Evolutionary conservation across 176 grass and related monocot species (phyloP).

Genomic region (Dendrocalamus sinicus): DNA sequence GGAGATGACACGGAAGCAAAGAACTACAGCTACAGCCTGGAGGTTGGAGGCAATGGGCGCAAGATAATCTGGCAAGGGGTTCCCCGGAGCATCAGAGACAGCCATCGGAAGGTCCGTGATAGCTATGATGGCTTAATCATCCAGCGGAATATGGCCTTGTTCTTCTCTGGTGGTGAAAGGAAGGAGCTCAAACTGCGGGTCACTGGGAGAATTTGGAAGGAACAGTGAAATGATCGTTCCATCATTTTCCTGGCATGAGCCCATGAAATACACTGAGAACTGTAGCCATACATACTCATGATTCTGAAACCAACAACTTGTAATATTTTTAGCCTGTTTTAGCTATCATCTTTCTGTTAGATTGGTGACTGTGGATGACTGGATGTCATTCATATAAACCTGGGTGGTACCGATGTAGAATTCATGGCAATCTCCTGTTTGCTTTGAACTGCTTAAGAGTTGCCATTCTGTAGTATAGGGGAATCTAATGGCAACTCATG

Average conservation of each 20-base stretch:
- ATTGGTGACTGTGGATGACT: conserved; percentile 12
- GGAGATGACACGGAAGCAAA: conserved; percentile 82
- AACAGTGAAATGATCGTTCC: conserved; percentile 50
- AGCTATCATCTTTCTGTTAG: conserved; percentile 20
- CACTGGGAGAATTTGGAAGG: conserved; percentile 92
- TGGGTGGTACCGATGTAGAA: conserved; percentile 28
- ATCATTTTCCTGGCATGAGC: not conserved
- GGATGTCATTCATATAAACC: conserved; percentile 16
- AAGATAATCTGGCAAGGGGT: conserved; percentile 96
- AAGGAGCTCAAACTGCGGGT: conserved; percentile 92
- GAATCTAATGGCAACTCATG: conserved; percentile 36
- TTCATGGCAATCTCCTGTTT: conserved; percentile 34
- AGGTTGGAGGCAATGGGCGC: conserved; percentile 83
- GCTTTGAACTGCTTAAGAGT: conserved; percentile 18
- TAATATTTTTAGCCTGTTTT: conserved; percentile 19
- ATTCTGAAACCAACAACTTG: not conserved
- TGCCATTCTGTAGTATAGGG: conserved; percentile 39
- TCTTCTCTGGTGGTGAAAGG: conserved; percentile 83
- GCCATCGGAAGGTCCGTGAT: conserved; percentile 82
- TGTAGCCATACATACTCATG: not conserved
- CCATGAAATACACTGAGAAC: conserved; percentile 24
- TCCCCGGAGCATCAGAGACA: conserved; percentile 80
- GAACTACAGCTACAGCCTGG: conserved; percentile 88
- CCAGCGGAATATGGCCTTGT: conserved; percentile 90
- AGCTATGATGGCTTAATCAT: conserved; percentile 93